These are phyloP conservation scores for Globisporangium barbulae DNA, from an alignment of 352 stramenopile species.

Conservation along the genomic window DNA sequence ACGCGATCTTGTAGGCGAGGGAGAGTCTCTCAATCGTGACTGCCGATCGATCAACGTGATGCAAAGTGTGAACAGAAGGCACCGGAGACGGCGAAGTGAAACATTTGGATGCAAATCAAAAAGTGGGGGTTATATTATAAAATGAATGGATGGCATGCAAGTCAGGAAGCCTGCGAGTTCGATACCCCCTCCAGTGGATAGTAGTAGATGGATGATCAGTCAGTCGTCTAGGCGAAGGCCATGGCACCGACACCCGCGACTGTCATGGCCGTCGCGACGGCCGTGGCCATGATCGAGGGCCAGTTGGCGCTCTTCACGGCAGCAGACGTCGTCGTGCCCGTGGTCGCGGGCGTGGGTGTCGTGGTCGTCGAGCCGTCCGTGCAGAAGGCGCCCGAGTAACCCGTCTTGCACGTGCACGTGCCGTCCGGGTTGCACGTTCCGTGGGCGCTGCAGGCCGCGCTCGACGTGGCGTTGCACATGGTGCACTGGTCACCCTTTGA, in stretches of 20 bases:
- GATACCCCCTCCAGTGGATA: too few relatives aligned
- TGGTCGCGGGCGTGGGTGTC: background rate
- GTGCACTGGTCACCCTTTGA: constrained; percentile 63
- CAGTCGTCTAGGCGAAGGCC: constrained; percentile 31
- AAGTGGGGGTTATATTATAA: background rate
- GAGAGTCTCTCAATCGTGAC: too few relatives aligned
- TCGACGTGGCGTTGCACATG: constrained; percentile 42
- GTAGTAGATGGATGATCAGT: too few relatives aligned
- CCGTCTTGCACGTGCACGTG: constrained; percentile 47
- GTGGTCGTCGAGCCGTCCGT: constrained; percentile 10
- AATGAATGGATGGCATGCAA: background rate
- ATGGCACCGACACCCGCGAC: constrained; percentile 19
- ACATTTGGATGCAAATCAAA: too few relatives aligned
- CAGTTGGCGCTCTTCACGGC: background rate
- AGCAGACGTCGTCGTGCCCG: constrained; percentile 3
- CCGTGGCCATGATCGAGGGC: constrained; percentile 17
- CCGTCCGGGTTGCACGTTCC: constrained; percentile 44
- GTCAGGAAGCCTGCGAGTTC: background rate
- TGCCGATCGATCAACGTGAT: too few relatives aligned
- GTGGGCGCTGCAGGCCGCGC: constrained; percentile 39
- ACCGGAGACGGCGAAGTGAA: too few relatives aligned
- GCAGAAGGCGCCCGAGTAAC: constrained; percentile 71
- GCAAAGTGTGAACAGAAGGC: too few relatives aligned
- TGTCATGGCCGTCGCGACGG: constrained; percentile 9
- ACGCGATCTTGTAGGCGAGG: too few relatives aligned